Conservation (phyloP, 306 rosid genomes). For the Trifolium fragiferum region DNA sequence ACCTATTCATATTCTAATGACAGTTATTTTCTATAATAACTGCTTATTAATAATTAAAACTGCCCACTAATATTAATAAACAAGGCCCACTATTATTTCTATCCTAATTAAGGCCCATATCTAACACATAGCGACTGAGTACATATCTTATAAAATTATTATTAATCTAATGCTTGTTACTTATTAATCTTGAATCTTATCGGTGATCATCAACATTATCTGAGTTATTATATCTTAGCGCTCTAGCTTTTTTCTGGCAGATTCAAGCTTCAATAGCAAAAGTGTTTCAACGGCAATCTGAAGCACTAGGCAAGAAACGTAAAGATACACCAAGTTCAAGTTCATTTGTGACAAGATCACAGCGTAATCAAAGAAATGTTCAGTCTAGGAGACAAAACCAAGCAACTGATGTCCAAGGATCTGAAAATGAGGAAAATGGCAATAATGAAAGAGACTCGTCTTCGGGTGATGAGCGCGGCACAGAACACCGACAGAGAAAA, state of each 20-base stretch:
- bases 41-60: too few relatives aligned
- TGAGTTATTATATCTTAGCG: constrained; percentile 20
- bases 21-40: too few relatives aligned
- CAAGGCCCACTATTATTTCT: too few relatives aligned
- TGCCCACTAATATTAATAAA: too few relatives aligned
- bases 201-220: constrained; percentile 7
- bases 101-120: too few relatives aligned
- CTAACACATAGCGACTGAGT: constrained; percentile 21
- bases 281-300: constrained; percentile 85
- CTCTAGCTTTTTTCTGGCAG: constrained; percentile 41
- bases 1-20: too few relatives aligned
- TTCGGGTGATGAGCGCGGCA: constrained; percentile 68
- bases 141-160: constrained; percentile 12
- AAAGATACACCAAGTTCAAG: constrained; percentile 61
- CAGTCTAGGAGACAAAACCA: constrained; percentile 69
- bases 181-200: constrained; percentile 17
- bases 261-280: constrained; percentile 62
- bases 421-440: constrained; percentile 77
- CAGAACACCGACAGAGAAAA: constrained; percentile 65
- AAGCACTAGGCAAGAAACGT: constrained; percentile 84
- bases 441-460: constrained; percentile 71
- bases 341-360: constrained; percentile 63
- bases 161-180: constrained; percentile 19
- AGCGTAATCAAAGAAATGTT: constrained; percentile 63
- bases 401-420: constrained; percentile 64